Percentiles rank a stretch among this genome's conserved stretches.
Evolutionary conservation across 495 filamentous ascomycete genomes (phyloP).

Genomic region (Patellaria atrata): DNA sequence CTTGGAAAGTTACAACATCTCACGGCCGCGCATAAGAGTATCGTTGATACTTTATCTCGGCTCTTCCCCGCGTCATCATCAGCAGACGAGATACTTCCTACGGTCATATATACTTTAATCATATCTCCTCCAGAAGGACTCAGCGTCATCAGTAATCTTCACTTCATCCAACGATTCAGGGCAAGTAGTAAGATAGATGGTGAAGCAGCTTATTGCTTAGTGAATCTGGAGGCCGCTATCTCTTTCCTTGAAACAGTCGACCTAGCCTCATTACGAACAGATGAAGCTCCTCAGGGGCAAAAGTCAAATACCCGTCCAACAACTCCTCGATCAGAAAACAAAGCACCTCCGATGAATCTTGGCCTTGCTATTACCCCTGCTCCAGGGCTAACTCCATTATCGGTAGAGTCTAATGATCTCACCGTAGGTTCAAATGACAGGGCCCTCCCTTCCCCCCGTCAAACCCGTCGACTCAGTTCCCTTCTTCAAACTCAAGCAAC

Average conservation of each 20-base stretch:
- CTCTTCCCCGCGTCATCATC: conserved; percentile 77
- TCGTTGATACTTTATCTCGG: conserved; percentile 72
- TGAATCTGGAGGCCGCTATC: conserved; percentile 88
- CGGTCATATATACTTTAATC: conserved; percentile 88
- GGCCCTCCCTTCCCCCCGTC: conserved; percentile 30
- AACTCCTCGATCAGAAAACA: conserved; percentile 39
- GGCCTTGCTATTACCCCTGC: conserved; percentile 15
- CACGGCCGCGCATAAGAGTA: conserved; percentile 78
- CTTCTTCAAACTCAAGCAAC: conserved; percentile 70
- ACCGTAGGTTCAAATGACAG: conserved; percentile 26
- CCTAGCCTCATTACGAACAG: conserved; percentile 75
- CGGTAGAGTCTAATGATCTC: conserved; percentile 22
- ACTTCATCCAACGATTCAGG: conserved; percentile 89
- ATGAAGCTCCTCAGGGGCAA: conserved; percentile 48
- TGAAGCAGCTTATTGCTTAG: conserved; percentile 90
- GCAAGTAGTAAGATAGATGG: conserved; percentile 75
- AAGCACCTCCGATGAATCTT: conserved; percentile 31
- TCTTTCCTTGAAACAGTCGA: conserved; percentile 97
- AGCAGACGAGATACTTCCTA: conserved; percentile 91
- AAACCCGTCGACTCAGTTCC: conserved; percentile 57
- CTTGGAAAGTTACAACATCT: conserved; percentile 84
- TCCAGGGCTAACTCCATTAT: conserved; percentile 21
- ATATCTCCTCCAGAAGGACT: conserved; percentile 77
- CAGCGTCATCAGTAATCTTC: conserved; percentile 79
- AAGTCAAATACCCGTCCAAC: conserved; percentile 39